These are phyloP conservation scores for Cryptococcus hybrid DNA, from an alignment of 1,284 basidiomycete species.

Conservation along the genomic window DNA sequence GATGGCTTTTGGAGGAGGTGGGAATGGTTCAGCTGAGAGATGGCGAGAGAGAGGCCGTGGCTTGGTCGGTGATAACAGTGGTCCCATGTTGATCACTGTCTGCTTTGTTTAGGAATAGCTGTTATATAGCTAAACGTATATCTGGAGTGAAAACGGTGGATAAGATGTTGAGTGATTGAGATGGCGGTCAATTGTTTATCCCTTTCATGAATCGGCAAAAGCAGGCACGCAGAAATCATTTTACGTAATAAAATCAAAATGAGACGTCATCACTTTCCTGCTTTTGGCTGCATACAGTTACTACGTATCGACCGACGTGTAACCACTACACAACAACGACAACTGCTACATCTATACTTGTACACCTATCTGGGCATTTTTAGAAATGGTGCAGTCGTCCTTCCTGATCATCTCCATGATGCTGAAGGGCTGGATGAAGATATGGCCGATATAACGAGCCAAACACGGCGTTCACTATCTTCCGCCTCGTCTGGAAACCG, in stretches of 20 bases:
- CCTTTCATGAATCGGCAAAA: background rate
- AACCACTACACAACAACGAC: too few relatives aligned
- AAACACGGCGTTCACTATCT: conserved; percentile 1
- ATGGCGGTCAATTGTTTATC: background rate
- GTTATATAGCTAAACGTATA: background rate
- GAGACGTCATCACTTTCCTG: too few relatives aligned
- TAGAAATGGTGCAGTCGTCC: too few relatives aligned
- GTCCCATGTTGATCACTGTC: background rate
- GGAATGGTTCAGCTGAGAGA: conserved; percentile 15
- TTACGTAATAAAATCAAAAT: too few relatives aligned
- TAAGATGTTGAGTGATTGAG: background rate
- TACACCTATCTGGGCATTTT: too few relatives aligned
- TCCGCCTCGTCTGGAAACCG: conserved; percentile 20
- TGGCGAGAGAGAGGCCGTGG: background rate
- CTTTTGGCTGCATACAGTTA: too few relatives aligned
- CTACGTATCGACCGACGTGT: too few relatives aligned
- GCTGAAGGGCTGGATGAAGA: too few relatives aligned
- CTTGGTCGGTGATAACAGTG: background rate
- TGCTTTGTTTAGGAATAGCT: background rate
- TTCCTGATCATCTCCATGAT: too few relatives aligned
- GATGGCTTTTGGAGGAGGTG: conserved; percentile 30
- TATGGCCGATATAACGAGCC: too few relatives aligned
- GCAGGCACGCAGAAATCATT: background rate
- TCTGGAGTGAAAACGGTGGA: background rate
- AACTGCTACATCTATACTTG: too few relatives aligned